A percentile compares a stretch with the other conserved stretches of the same genome.
phyloP scores from a whole-genome alignment of 768 basidiomycete species.

The Termitomyces sp. region DNA sequence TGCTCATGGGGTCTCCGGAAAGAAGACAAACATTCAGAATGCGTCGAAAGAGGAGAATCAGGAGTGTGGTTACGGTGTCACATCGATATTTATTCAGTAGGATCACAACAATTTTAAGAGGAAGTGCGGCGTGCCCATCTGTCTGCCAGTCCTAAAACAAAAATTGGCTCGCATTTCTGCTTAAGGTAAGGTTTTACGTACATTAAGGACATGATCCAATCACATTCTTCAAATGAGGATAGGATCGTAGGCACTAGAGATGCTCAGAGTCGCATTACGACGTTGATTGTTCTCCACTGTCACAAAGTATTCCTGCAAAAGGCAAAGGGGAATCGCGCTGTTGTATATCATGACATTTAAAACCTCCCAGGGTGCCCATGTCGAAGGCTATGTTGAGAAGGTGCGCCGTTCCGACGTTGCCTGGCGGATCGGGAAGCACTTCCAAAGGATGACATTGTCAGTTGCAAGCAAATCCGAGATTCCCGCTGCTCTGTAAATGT shows the following conservation, averaged over 20 bases:
- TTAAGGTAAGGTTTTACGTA: conserved; percentile 13
- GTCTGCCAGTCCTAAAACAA: conserved; percentile 27
- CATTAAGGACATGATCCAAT: conserved; percentile 47
- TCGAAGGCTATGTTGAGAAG: conserved; percentile 62
- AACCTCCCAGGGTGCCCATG: conserved; percentile 63
- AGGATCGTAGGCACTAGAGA: conserved; percentile 45
- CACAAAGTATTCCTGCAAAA: conserved; percentile 44
- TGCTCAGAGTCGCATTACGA: conserved; percentile 48
- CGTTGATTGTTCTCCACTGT: conserved; percentile 45
- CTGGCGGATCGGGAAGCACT: conserved; percentile 39
- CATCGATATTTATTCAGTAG: conserved; percentile 49
- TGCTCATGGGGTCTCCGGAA: conserved; percentile 28
- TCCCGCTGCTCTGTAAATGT: too few relatives aligned
- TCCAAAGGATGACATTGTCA: background rate
- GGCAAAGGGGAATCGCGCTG: conserved; percentile 45
- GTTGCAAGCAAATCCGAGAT: too few relatives aligned
- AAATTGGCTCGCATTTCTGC: background rate
- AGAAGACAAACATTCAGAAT: conserved; percentile 40
- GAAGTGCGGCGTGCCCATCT: conserved; percentile 34
- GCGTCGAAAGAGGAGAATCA: conserved; percentile 36
- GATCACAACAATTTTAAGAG: conserved; percentile 50
- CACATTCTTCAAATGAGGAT: conserved; percentile 43
- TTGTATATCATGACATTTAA: conserved; percentile 45
- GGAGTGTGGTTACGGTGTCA: conserved; percentile 40
- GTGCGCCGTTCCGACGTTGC: conserved; percentile 56